Percentiles rank a stretch among this genome's conserved stretches.
These are phyloP conservation scores for Aspergillus japonicus DNA, from an alignment of 2,329 filamentous ascomycete species.

Conservation along the genomic window DNA sequence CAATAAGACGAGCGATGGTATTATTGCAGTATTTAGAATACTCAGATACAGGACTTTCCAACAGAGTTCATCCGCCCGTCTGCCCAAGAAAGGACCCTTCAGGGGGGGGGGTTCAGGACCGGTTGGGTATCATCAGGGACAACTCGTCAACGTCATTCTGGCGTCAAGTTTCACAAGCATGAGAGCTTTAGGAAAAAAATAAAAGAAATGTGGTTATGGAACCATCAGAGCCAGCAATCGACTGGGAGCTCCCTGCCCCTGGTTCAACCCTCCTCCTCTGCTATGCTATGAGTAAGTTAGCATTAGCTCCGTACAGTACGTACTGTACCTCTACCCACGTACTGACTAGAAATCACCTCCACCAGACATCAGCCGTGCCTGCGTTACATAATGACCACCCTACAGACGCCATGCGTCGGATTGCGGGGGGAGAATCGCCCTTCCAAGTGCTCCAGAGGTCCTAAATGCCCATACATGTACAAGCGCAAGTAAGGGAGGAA, in stretches of 20 bases:
- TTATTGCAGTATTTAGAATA: too few relatives aligned
- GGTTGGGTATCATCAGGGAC: slow-evolving; percentile 11
- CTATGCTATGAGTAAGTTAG: neutral
- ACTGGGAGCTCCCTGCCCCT: neutral
- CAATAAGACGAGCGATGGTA: neutral
- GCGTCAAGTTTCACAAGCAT: slow-evolving; percentile 15
- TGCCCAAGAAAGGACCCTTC: neutral
- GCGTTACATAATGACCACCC: neutral
- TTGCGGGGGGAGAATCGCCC: slow-evolving; percentile 8
- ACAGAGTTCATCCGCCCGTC: neutral
- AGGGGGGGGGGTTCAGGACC: neutral
- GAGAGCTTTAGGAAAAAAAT: neutral
- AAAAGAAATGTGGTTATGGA: neutral
- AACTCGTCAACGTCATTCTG: slow-evolving; percentile 21
- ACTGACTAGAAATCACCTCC: too few relatives aligned
- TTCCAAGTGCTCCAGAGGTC: neutral
- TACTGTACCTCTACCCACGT: neutral
- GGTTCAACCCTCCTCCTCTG: neutral
- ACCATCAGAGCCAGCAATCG: neutral
- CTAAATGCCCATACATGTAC: neutral
- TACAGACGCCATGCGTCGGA: slow-evolving; percentile 4
- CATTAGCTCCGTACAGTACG: neutral
- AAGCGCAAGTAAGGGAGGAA: neutral
- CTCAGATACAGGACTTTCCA: too few relatives aligned
- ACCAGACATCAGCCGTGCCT: neutral